Base-by-base conservation (phyloP, 495 filamentous ascomycete genomes). In the Aspergillus biplanus region DNA sequence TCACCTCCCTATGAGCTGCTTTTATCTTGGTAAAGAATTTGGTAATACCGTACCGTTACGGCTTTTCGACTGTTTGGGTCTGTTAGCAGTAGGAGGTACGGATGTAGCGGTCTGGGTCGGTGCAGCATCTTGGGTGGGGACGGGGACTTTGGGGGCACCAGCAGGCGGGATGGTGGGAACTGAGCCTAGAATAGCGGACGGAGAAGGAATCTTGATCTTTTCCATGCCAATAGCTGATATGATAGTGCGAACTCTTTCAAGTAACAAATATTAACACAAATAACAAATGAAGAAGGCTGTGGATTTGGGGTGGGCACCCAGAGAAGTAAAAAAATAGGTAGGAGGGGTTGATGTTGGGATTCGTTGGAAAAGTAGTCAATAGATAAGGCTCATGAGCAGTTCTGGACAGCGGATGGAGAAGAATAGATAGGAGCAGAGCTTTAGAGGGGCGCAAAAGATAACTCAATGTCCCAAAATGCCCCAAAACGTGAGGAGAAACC, bases 11-110 rank as follows among this genome's bases (percentile, higher is more conserved):
- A 7, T 59, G 32, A n/a, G 39, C 21, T 27, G 34, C 39, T 6
- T 35, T 27, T 32, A 11, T 15, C 44, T 31, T 50, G 21, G n/a
- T 63, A 58, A 58, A 63, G 54, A 62, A 69, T 16, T 27, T 63
- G 54, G 59, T 58, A 48, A 54, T 64, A 69, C 75, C 83, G 62
- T 86, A 91, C 90, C 90, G 82, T 92, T 92, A 67, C 90, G 86
- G 75, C 90, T 92, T 71, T 93, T 93, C 53, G 88, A 90, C 75
- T 92, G 90, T 67, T 92, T 93, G 7, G 86, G 86, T 67, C 90
- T 92, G 34, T 71, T 71, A 61, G 70, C 68, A 53, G 49, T 71
- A 61, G 71, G 68, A 53, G 50, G 32, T 47, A 62, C 67, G 9
- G 61, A 62, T 18, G 68, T 61, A 61, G 60, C 53, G 54, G 64